These are phyloP conservation scores for Aureobasidium sp. DNA, from an alignment of 2,329 filamentous ascomycete species.

Conservation along the genomic window DNA sequence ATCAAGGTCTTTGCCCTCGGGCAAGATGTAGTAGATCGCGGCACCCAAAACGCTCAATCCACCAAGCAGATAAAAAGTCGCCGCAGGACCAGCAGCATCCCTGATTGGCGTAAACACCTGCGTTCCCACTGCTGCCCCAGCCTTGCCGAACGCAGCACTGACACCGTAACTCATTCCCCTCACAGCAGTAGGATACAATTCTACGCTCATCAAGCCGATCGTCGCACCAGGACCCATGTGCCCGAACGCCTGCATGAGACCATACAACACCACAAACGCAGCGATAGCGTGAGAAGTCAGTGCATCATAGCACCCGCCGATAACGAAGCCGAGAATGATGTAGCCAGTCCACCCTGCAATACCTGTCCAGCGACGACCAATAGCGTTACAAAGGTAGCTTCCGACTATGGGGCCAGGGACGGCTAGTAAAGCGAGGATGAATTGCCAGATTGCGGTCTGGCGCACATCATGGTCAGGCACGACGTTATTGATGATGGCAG, in stretches of 20 bases:
- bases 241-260: slow-evolving; percentile 44
- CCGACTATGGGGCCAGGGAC: slow-evolving; percentile 47
- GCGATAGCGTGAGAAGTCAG: slow-evolving; percentile 44
- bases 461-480: slow-evolving; percentile 33
- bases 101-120: slow-evolving; percentile 45
- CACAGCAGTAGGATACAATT: slow-evolving; percentile 47
- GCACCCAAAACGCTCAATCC: slow-evolving; percentile 20
- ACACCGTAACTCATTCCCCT: slow-evolving; percentile 47
- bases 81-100: slow-evolving; percentile 20
- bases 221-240: slow-evolving; percentile 48
- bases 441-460: slow-evolving; percentile 41
- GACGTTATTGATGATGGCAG: slow-evolving; percentile 36
- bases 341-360: slow-evolving; percentile 47
- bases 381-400: slow-evolving; percentile 40
- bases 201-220: slow-evolving; percentile 45
- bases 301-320: slow-evolving; percentile 43
- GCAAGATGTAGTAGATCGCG: slow-evolving; percentile 22
- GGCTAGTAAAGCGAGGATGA: slow-evolving; percentile 40
- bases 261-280: slow-evolving; percentile 48
- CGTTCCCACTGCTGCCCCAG: slow-evolving; percentile 46
- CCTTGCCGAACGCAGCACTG: slow-evolving; percentile 47
- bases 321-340: slow-evolving; percentile 46
- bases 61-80: slow-evolving; percentile 23
- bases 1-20: slow-evolving; percentile 21
- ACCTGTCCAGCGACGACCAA: slow-evolving; percentile 45